Base-by-base conservation (phyloP, 2,329 filamentous ascomycete species). In the Fusarium nygamai region DNA sequence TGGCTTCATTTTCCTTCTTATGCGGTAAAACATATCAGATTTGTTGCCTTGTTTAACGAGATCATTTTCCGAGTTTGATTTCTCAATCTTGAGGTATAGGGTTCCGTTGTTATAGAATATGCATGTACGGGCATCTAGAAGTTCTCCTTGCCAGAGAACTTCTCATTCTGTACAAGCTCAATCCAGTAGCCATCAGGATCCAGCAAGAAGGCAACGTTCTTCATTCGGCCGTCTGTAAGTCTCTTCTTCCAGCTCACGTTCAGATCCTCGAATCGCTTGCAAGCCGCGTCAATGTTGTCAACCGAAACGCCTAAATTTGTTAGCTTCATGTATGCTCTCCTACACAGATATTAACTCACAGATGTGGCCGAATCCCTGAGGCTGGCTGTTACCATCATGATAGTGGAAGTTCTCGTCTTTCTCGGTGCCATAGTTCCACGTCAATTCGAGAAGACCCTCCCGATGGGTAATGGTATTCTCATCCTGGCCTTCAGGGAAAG, bases 191-290 rank as follows among this genome's bases (percentile, higher is more conserved):
- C 90, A 83, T 98, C 95, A 0, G 95, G 95, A 77, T 96, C 96
- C 54, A 98, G 86, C 53, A 98, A 85, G 81, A 98, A 98, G 0
- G 96, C 96, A 61, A 98, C 92, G 74, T 96, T 94, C 88, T 94
- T 96, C 95, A 98, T 98, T 51, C 90, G 87, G 5, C 96, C 96
- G 73, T 98, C 96, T 5, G 94, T 97, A 71, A 98, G 88, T 74
- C 94, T 89, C 91, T 98, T 98, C 91, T 98, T 98, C 94, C 95
- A 99, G 83, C 89, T 92, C 63, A 96, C 93, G 11, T 92, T 90
- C 80, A 94, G 86, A 63, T 91, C 90, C 81, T 98, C 96, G 77
- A 98, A 95, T 20, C 95, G 90, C 80, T 92, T 85, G 84, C 96
- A 98, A 16, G 96, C 95, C 13, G 93, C 92, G 61, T 96, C 92